Conservation (phyloP, 805 yeast genomes). For the Grigorovia yakushimaensis region DNA sequence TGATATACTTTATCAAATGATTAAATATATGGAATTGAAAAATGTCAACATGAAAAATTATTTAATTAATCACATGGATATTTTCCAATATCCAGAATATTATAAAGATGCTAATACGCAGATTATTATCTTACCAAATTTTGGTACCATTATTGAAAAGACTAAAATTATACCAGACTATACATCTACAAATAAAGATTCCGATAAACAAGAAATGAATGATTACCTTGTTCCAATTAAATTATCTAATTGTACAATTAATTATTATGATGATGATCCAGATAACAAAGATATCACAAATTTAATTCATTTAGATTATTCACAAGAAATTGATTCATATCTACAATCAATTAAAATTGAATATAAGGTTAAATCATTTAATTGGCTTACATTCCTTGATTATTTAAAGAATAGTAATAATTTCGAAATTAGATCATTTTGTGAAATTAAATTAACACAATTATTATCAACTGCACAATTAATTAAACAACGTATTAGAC, state of each 20-base stretch:
- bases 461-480: slow-evolving; percentile 21
- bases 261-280: slow-evolving; percentile 6
- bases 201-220: background rate
- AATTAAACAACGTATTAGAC: slow-evolving; percentile 42
- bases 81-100: slow-evolving; percentile 21
- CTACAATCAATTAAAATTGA: slow-evolving; percentile 14
- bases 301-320: slow-evolving; percentile 23
- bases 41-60: slow-evolving; percentile 23
- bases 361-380: slow-evolving; percentile 17
- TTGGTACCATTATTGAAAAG: slow-evolving; percentile 18
- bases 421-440: slow-evolving; percentile 1
- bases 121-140: slow-evolving; percentile 17
- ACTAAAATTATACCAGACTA: slow-evolving; percentile 4
- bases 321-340: slow-evolving; percentile 24
- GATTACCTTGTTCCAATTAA: slow-evolving; percentile 17
- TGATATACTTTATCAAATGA: slow-evolving; percentile 16
- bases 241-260: slow-evolving; percentile 22
- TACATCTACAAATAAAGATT: background rate
- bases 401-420: slow-evolving; percentile 6
- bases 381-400: slow-evolving; percentile 20
- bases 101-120: slow-evolving; percentile 8
- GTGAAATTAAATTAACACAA: slow-evolving; percentile 6
- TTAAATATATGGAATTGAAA: slow-evolving; percentile 24
- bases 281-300: slow-evolving; percentile 7
- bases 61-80: slow-evolving; percentile 17